Conservation (phyloP, 2,329 filamentous ascomycete genomes). For the Penicillium palitans region DNA sequence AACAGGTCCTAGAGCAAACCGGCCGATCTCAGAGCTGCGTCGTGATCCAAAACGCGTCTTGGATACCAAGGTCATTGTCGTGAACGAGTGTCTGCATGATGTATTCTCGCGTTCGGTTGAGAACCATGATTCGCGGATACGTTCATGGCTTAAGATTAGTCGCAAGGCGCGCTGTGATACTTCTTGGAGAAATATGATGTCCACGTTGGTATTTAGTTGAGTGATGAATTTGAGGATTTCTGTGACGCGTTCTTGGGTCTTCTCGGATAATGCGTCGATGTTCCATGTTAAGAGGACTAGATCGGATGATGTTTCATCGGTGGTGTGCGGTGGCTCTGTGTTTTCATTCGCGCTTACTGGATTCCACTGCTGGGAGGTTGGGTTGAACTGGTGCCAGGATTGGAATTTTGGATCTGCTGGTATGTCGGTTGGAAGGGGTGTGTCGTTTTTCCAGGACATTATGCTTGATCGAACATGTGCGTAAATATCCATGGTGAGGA, state of each 20-base stretch:
- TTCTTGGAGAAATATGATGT: slow-evolving; percentile 19
- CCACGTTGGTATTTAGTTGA: background rate
- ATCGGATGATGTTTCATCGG: background rate
- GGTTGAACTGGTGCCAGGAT: slow-evolving; percentile 3
- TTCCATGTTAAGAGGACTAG: slow-evolving; percentile 18
- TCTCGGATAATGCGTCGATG: slow-evolving; percentile 11
- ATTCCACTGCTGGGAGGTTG: background rate
- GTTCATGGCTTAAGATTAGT: slow-evolving; percentile 12
- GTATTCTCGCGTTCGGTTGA: slow-evolving; percentile 19
- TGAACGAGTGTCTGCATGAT: slow-evolving; percentile 27
- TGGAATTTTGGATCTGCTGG: background rate
- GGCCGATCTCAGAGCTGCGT: slow-evolving; percentile 25
- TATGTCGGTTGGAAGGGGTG: background rate
- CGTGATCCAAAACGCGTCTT: background rate
- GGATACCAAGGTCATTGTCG: slow-evolving; percentile 11
- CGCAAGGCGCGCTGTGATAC: slow-evolving; percentile 11
- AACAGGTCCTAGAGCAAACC: slow-evolving; percentile 28
- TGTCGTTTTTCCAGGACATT: background rate
- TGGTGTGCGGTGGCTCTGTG: background rate
- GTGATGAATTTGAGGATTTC: slow-evolving; percentile 13
- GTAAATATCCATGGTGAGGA: background rate
- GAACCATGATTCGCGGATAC: slow-evolving; percentile 11
- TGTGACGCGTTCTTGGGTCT: slow-evolving; percentile 8
- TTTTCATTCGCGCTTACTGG: background rate
- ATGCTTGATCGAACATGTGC: background rate